Evolutionary conservation across 225 moss, liverwort and hornwort genomes (phyloP).

Genomic region (Takakia lepidozioides): DNA sequence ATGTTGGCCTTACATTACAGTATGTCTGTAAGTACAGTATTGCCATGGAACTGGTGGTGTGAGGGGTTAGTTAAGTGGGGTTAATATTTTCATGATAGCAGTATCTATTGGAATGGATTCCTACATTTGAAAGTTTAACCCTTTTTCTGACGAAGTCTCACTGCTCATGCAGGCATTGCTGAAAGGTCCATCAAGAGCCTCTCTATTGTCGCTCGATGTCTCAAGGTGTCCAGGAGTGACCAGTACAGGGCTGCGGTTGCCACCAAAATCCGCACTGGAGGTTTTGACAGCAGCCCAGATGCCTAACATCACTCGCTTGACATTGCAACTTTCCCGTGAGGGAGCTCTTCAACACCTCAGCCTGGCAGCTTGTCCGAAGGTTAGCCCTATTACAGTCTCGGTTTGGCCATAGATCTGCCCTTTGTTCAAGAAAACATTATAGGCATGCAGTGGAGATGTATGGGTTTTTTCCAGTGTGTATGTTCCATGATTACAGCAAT

Average conservation of each 20-base stretch:
- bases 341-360: slow-evolving; percentile 69
- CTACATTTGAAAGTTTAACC: too few relatives aligned
- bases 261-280: slow-evolving; percentile 65
- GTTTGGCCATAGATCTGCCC: too few relatives aligned
- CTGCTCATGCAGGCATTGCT: slow-evolving; percentile 61
- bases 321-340: slow-evolving; percentile 69
- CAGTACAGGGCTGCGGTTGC: slow-evolving; percentile 71
- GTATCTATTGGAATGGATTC: background rate
- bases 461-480: background rate
- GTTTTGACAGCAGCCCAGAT: slow-evolving; percentile 82
- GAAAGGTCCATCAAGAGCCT: slow-evolving; percentile 78
- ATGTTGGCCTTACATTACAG: background rate
- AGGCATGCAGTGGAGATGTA: background rate
- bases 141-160: background rate
- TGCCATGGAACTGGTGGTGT: background rate
- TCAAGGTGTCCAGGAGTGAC: slow-evolving; percentile 85
- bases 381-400: slow-evolving; percentile 13
- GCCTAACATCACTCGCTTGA: slow-evolving; percentile 63
- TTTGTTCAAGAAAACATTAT: slow-evolving; percentile 5
- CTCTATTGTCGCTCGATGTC: slow-evolving; percentile 72
- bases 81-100: slow-evolving; percentile 6
- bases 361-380: slow-evolving; percentile 89
- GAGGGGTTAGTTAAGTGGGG: background rate
- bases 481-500: background rate
- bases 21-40: background rate